phyloP scores from a whole-genome alignment of 73 alveolate species.

The Stentor roeselii region DNA sequence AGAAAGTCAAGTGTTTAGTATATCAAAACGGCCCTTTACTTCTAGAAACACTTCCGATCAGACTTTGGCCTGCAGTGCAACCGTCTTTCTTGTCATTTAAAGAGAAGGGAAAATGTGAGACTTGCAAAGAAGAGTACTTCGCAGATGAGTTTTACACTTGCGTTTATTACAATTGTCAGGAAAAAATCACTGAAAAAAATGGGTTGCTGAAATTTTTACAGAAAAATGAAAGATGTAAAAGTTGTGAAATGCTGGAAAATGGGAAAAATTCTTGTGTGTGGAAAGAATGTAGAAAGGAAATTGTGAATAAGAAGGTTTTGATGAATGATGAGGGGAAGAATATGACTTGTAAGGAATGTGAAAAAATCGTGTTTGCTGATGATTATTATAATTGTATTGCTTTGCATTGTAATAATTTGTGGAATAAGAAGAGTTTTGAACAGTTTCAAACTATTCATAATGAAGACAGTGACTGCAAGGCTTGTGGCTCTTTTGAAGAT shows the following conservation, averaged over 20 bases:
- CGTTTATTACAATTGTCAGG: not conserved
- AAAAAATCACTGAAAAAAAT: not conserved
- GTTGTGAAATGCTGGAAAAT: not conserved
- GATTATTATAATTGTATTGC: not conserved
- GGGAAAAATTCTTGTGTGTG: not conserved
- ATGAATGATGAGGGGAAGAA: not conserved
- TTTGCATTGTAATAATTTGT: not conserved
- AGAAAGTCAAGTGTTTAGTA: not conserved
- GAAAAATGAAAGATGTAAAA: not conserved
- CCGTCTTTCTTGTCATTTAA: not conserved
- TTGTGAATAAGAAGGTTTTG: not conserved
- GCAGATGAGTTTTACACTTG: not conserved
- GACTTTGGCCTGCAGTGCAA: not conserved
- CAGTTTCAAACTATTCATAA: too few relatives aligned
- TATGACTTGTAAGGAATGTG: not conserved
- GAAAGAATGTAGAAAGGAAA: not conserved
- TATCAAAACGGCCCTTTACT: not conserved
- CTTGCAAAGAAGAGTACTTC: not conserved
- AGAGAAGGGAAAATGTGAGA: not conserved
- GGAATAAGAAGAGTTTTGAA: not conserved
- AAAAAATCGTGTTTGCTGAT: not conserved
- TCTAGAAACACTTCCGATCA: not conserved
- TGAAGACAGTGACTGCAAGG: too few relatives aligned
- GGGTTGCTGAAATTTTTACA: too few relatives aligned
- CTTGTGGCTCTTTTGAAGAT: too few relatives aligned